A percentile compares a stretch with the other conserved stretches of the same genome.
These are phyloP conservation scores for Boletus reticulatus DNA, from an alignment of 768 basidiomycete species.

Conservation along the genomic window DNA sequence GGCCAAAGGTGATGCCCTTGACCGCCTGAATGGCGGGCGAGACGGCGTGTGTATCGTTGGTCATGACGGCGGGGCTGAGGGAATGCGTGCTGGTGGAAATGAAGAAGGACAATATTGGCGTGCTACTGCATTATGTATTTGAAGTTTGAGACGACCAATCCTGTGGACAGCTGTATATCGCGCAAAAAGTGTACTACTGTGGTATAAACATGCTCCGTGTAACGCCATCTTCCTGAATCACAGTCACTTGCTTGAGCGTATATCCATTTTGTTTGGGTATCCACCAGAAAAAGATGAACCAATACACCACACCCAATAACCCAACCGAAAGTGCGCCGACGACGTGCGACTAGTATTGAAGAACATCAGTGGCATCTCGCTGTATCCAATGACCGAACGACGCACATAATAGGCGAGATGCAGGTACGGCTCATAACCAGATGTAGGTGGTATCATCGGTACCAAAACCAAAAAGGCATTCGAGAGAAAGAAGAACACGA, in stretches of 20 bases:
- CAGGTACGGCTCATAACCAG: constrained; percentile 51
- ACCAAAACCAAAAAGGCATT: constrained; percentile 65
- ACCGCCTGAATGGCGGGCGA: constrained; percentile 23
- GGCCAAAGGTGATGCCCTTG: constrained; percentile 57
- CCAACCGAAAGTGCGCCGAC: constrained; percentile 47
- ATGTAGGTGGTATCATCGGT: constrained; percentile 60
- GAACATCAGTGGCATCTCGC: background rate
- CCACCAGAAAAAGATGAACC: constrained; percentile 53
- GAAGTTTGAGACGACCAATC: constrained; percentile 18
- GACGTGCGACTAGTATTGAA: constrained; percentile 47
- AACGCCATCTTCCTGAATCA: constrained; percentile 56
- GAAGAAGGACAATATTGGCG: background rate
- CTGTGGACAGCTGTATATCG: constrained; percentile 20
- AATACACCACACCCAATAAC: constrained; percentile 51
- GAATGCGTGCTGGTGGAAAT: background rate
- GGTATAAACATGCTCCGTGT: constrained; percentile 53
- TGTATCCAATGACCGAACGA: background rate
- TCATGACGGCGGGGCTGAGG: constrained; percentile 11
- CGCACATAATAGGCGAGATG: constrained; percentile 69
- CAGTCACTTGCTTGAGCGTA: constrained; percentile 44
- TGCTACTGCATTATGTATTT: constrained; percentile 29
- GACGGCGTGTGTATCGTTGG: constrained; percentile 15
- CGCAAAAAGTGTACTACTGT: too few species aligned
- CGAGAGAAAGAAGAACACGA: constrained; percentile 57
- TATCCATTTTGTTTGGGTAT: constrained; percentile 50